Conservation (phyloP, 225 moss, liverwort and hornwort species). For the Asterella californica region DNA sequence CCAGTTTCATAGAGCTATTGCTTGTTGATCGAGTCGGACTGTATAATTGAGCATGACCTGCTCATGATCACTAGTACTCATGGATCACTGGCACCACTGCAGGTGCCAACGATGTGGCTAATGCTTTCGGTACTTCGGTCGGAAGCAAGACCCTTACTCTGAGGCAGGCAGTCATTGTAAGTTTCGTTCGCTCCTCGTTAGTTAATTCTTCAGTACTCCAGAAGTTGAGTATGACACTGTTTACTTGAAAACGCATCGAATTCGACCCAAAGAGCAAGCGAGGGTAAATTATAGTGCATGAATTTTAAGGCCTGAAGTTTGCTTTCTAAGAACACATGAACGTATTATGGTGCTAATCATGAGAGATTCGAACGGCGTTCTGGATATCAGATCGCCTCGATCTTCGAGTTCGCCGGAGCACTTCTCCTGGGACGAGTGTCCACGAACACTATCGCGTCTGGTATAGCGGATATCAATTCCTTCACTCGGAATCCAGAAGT, state of each 20-base stretch:
- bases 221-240: no score
- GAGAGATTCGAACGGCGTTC: background rate
- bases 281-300: no score
- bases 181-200: background rate
- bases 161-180: constrained; percentile 36
- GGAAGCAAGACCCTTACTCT: constrained; percentile 39
- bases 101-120: constrained; percentile 61
- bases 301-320: no score
- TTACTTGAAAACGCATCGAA: no score
- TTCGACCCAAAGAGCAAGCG: no score
- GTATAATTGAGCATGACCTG: no score
- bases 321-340: background rate
- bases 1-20: no score
- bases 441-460: constrained; percentile 61
- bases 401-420: constrained; percentile 66
- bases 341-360: no score
- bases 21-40: no score
- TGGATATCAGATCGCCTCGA: constrained; percentile 49
- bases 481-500: constrained; percentile 59
- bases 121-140: constrained; percentile 39
- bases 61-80: no score
- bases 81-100: background rate
- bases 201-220: background rate
- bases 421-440: constrained; percentile 64
- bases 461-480: constrained; percentile 56